These are phyloP conservation scores for Aureobasidium mangrovei DNA, from an alignment of 2,329 filamentous ascomycete genomes.

Conservation along the genomic window DNA sequence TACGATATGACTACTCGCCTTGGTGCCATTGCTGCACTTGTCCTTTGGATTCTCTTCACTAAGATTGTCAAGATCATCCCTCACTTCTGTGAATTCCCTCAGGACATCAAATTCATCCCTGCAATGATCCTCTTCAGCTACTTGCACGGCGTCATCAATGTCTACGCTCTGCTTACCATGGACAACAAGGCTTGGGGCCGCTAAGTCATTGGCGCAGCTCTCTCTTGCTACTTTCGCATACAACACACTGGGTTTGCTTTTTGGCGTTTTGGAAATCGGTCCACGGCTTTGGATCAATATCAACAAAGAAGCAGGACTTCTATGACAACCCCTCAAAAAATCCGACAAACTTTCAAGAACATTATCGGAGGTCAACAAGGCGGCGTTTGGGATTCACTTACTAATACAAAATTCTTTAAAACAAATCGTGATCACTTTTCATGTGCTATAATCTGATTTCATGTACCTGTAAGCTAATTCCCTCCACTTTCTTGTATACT, in stretches of 20 bases:
- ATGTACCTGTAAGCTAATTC: too few relatives aligned
- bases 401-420: too few relatives aligned
- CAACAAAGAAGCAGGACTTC: too few relatives aligned
- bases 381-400: too few relatives aligned
- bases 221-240: not conserved
- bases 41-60: slow-evolving; percentile 43
- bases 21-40: slow-evolving; percentile 15
- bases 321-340: too few relatives aligned
- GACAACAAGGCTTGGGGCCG: slow-evolving; percentile 23
- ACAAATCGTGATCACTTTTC: too few relatives aligned
- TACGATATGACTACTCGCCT: not conserved
- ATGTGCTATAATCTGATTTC: too few relatives aligned
- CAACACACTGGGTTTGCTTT: not conserved
- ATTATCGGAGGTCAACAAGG: too few relatives aligned
- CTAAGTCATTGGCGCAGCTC: not conserved
- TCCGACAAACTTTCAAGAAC: too few relatives aligned
- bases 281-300: too few relatives aligned
- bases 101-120: slow-evolving; percentile 44
- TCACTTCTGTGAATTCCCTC: slow-evolving; percentile 44
- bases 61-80: slow-evolving; percentile 51
- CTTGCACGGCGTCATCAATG: slow-evolving; percentile 49
- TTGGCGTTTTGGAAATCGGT: too few relatives aligned
- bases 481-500: too few relatives aligned
- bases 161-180: slow-evolving; percentile 45
- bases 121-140: slow-evolving; percentile 49